Evolutionary conservation across 1,284 basidiomycete species (phyloP), one percentile per base, ranked within the genome.

Genomic region (Sporisorium exsertum): DNA sequence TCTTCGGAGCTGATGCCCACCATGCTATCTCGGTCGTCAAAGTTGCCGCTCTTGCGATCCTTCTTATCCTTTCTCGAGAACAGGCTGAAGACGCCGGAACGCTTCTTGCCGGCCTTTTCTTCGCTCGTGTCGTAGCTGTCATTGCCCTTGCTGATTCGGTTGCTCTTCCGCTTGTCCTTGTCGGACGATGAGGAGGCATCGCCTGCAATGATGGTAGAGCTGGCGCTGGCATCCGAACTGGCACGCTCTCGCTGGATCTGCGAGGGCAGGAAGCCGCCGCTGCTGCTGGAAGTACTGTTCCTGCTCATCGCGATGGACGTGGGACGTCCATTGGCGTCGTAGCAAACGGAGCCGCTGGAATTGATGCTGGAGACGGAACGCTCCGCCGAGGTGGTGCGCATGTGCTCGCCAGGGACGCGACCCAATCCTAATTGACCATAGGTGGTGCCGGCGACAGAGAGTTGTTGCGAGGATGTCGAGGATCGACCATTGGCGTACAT

Each of bases 51-150:
- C 69, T 83, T 83, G 52, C 81, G 66, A 57, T 81, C 80, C 66
- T 79, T 81, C 58, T 81, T 81, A 68, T 83, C 81, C 61, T 83
- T 83, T 10, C 81, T 63, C 10, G 78, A 79, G 64, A 83, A 83
- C 24, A 83, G 74, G 42, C 76, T 79, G 60, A 83, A 83, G 24
- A 83, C 81, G 55, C 81, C 80, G 10, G 81, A 81, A 2, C 80
- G 75, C 70, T 83, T 83, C 80, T 83, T 83, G 55, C 64, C 65
- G 12, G 65, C 52, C 56, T 83, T 83, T 18, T 80, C 80, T 13
- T 81, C 81, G 33, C 29, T 42, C 47, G 50, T 58, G 27, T 77
- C 78, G 53, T 74, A 69, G 33, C 58, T 73, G 46, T 74, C 71
- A 35, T 57, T 66, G 35, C 58, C 63, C 47, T 78, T 79, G 49